Percentiles rank a stretch among this genome's conserved stretches.
Evolutionary conservation across 768 basidiomycete genomes (phyloP).

Genomic region (Tricholomella constricta): DNA sequence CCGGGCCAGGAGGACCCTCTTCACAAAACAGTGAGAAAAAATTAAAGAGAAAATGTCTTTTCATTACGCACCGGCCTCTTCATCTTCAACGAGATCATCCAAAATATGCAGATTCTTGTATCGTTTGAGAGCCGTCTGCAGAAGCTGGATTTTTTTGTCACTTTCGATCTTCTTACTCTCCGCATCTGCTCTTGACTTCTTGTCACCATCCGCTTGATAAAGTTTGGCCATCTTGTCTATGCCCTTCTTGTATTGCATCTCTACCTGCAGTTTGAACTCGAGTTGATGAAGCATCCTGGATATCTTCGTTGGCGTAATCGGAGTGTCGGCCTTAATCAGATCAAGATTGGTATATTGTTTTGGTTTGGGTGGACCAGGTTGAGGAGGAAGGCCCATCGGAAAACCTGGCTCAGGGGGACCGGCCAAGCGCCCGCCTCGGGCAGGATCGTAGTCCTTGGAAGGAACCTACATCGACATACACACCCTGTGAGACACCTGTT

Average conservation of each 20-base stretch:
- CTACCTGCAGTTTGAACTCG: constrained; percentile 98
- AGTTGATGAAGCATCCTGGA: constrained; percentile 97
- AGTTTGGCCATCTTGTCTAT: constrained; percentile 99
- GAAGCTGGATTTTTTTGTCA: constrained; percentile 93
- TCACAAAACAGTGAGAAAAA: constrained; percentile 4
- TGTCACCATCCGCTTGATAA: constrained; percentile 96
- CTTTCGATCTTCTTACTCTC: constrained; percentile 93
- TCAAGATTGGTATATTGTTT: constrained; percentile 86
- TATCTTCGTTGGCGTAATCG: constrained; percentile 94
- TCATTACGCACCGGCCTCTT: constrained; percentile 60
- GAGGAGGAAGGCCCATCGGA: constrained; percentile 36
- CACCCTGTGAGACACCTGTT: background rate
- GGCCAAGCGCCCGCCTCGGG: constrained; percentile 36
- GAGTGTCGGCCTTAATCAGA: constrained; percentile 96
- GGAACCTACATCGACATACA: constrained; percentile 44
- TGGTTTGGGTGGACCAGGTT: constrained; percentile 43
- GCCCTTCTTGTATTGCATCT: constrained; percentile 96
- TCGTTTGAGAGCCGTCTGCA: constrained; percentile 89
- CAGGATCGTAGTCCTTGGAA: constrained; percentile 48
- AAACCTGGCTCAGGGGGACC: constrained; percentile 42
- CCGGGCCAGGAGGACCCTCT: constrained; percentile 54
- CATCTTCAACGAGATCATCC: constrained; percentile 87
- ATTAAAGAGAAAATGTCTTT: background rate
- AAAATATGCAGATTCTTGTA: constrained; percentile 96
- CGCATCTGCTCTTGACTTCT: constrained; percentile 90